phyloP scores from a whole-genome alignment of 1,139 yeast genomes.

The Blastobotrys capitulatus region DNA sequence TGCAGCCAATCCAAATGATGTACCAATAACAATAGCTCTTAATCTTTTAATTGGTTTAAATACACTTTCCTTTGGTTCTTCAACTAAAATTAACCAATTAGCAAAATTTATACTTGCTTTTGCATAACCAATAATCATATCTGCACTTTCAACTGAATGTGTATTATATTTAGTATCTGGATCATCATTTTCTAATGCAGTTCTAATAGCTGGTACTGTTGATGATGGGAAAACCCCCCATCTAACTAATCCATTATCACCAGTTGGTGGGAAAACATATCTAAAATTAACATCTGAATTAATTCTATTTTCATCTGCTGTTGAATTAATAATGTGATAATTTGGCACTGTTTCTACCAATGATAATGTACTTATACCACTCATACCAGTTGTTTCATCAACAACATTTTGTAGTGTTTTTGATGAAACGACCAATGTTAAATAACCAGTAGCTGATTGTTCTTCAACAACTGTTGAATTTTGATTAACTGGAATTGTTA shows the following conservation, averaged over 20 bases:
- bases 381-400: slow-evolving; percentile 43
- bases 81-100: slow-evolving; percentile 75
- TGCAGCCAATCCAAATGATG: slow-evolving; percentile 73
- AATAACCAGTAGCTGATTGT: slow-evolving; percentile 63
- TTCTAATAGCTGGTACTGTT: slow-evolving; percentile 35
- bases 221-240: slow-evolving; percentile 16
- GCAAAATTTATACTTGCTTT: slow-evolving; percentile 45
- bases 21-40: slow-evolving; percentile 67
- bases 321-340: slow-evolving; percentile 15
- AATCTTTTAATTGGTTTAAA: slow-evolving; percentile 58
- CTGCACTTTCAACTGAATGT: slow-evolving; percentile 37
- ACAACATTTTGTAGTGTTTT: slow-evolving; percentile 46
- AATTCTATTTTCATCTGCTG: background rate
- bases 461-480: slow-evolving; percentile 62
- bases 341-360: slow-evolving; percentile 26
- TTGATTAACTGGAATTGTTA: slow-evolving; percentile 66
- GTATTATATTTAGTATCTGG: slow-evolving; percentile 51
- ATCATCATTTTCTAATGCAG: slow-evolving; percentile 36
- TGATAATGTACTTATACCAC: slow-evolving; percentile 38
- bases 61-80: slow-evolving; percentile 56
- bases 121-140: slow-evolving; percentile 69
- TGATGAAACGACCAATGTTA: slow-evolving; percentile 62
- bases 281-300: slow-evolving; percentile 15
- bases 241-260: slow-evolving; percentile 9
- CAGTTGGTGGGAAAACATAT: slow-evolving; percentile 30